Evolutionary conservation across 1,284 basidiomycete genomes (phyloP), one percentile per base, ranked within the genome.

Genomic region (Papiliotrema fonsecae): DNA sequence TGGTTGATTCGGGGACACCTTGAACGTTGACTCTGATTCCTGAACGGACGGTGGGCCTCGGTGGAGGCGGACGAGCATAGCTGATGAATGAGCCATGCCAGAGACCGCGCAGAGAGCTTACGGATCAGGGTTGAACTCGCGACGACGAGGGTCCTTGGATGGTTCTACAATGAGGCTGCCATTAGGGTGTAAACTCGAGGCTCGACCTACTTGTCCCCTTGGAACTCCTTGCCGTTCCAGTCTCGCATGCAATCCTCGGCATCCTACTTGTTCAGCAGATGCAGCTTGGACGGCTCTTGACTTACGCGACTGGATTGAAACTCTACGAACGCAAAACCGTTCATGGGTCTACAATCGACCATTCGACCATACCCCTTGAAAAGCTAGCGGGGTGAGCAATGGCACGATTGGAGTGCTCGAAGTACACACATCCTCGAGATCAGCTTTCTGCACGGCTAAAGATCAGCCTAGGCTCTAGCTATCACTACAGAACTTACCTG

Each of bases 281-380:
- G 7, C 35, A 25, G 31, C 2, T 40, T 40, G 22, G 24, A 6
- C 25, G 25, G 6, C 24, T 5, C n/a, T 27, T 6, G n/a, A 42
- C 56, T 18, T 31, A 51, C 45, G 22, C 43, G 9, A 18, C 26
- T 21, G 19, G 24, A 59, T 73, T 92, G 91, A 64, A 92, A 96
- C 75, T 96, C 92, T 62, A 96, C 83, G 67, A 97, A 96, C 43
- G 90, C 92, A 65, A 94, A 96, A 36, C 88, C 88, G 48, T 87
- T 89, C 89, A 96, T 93, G 70, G 96, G 85, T 61, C 89, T 84
- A 73, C 89, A 85, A 74, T 96, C 92, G 60, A 87, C 79, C 61
- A 94, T 86, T 52, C 81, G 83, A 30, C 90, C 89, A 70, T 84
- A 87, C 52, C 83, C 84, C 55, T 88, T 86, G 71, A 94, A 93